Conservation (phyloP, 1,139 yeast species). For the Saccharomycopsis hybrid region DNA sequence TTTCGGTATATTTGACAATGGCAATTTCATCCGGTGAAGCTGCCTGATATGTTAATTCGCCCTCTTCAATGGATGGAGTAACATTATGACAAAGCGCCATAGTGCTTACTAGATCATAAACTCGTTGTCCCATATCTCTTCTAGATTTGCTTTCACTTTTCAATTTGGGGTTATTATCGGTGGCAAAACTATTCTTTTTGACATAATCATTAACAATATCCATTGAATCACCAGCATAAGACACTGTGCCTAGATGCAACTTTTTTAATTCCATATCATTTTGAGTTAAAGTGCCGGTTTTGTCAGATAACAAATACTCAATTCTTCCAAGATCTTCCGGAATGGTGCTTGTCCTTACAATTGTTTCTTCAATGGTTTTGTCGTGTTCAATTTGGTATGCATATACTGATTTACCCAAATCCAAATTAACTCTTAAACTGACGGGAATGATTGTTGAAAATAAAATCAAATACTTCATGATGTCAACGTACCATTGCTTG, state of each 20-base stretch:
- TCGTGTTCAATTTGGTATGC: constrained; percentile 95
- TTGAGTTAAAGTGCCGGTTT: constrained; percentile 96
- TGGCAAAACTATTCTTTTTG: constrained; percentile 27
- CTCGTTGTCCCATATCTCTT: constrained; percentile 66
- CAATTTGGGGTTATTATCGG: constrained; percentile 29
- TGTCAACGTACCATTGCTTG: constrained; percentile 77
- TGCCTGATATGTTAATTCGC: constrained; percentile 77
- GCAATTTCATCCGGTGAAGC: constrained; percentile 99
- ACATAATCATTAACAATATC: constrained; percentile 79
- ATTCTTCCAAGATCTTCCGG: constrained; percentile 97
- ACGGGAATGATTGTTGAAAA: constrained; percentile 97
- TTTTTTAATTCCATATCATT: constrained; percentile 97
- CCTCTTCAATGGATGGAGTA: constrained; percentile 75
- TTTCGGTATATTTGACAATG: constrained; percentile 85
- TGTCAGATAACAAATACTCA: constrained; percentile 86
- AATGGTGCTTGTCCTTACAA: constrained; percentile 94
- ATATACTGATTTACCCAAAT: constrained; percentile 91
- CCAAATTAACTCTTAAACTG: constrained; percentile 86
- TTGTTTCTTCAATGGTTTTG: constrained; percentile 68
- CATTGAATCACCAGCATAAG: constrained; percentile 88
- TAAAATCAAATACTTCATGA: constrained; percentile 81
- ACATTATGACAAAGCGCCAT: constrained; percentile 94
- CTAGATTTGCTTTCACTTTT: constrained; percentile 32
- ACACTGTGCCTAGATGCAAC: constrained; percentile 84
- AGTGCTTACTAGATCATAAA: constrained; percentile 73